A percentile compares a stretch with the other conserved stretches of the same genome.
Evolutionary conservation across 2,329 filamentous ascomycete species (phyloP).

Genomic region (Aspergillus luchuensis): DNA sequence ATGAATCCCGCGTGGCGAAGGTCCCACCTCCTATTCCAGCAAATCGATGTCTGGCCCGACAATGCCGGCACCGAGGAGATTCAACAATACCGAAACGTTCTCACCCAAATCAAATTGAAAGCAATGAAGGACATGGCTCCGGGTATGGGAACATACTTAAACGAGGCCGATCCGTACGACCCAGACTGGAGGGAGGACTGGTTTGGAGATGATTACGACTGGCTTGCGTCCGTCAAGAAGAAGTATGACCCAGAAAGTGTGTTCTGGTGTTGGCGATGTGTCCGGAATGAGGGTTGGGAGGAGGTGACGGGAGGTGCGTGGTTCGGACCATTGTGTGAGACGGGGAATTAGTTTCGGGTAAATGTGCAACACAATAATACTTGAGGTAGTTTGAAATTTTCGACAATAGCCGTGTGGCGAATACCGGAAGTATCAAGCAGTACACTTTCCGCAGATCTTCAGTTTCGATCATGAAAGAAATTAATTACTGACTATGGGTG

Average conservation of each 20-base stretch:
- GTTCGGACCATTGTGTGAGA: constrained; percentile 3
- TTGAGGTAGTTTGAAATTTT: no score
- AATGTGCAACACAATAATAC: no score
- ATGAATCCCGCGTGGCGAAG: constrained; percentile 19
- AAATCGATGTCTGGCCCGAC: constrained; percentile 8
- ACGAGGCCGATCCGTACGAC: constrained; percentile 23
- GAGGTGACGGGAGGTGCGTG: constrained; percentile 12
- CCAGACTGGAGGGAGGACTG: constrained; percentile 22
- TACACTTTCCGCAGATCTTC: no score
- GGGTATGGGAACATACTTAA: constrained; percentile 22
- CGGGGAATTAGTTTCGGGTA: not conserved
- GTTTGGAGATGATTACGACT: constrained; percentile 26
- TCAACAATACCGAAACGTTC: constrained; percentile 3
- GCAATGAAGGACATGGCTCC: constrained; percentile 25
- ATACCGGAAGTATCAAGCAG: no score
- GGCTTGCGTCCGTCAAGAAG: constrained; percentile 28
- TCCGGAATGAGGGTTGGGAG: constrained; percentile 28
- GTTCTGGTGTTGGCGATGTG: constrained; percentile 31
- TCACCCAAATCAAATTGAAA: constrained; percentile 14
- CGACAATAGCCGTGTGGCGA: no score
- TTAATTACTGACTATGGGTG: no score
- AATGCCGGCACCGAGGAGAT: constrained; percentile 8
- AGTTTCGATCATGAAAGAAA: no score
- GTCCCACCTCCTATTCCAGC: constrained; percentile 9
- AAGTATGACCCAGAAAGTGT: constrained; percentile 28